Evolutionary conservation across 768 basidiomycete species (phyloP), one percentile per base, ranked within the genome.

Genomic region (Kwoniella sp.): DNA sequence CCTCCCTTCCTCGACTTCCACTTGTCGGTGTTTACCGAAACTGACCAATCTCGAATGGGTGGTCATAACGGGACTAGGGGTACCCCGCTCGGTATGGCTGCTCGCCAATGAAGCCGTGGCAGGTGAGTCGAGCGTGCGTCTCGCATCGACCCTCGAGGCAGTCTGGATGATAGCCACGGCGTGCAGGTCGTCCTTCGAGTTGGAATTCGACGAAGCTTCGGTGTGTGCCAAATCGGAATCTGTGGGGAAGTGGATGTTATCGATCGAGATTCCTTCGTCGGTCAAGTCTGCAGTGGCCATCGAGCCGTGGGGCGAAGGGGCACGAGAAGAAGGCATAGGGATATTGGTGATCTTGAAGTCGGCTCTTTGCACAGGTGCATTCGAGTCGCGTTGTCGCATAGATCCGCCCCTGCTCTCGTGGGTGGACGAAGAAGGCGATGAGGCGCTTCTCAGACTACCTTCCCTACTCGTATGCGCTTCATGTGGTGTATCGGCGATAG

Each of bases 161-260:
- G 72, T 75, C 25, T 61, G 55, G 20, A 75, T 75, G 26, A 74
- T 61, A 8, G 59, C 74, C 7, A 51, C 60, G 20, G 69, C 69
- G 23, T 68, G 58, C 26, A 28, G 47, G 55, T 60, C 65, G 37
- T 63, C 55, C 9, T 47, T 55, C 2, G 55, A 51, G 13, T 47
- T 55, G 0, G 55, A 51, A 11, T 68, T 66, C 4, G 72, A 75
- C 0, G 61, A 59, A 2, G 60, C 47, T 25, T 73, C 71, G 9
- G 71, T 69, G 38, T 66, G 67, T 4, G 74, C 71, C 23, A 75
- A 47, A 59, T 75, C 74, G 2, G 72, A 73, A 47, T 75, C 74
- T 17, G 74, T 75, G 3, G 74, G 74, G 66, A 75, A 75, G 58
- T 75, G 72, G 34, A 75, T 75, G 48, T 71, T 73, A 45, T 75